A percentile compares a stretch with the other conserved stretches of the same genome.
phyloP scores from a whole-genome alignment of 2,329 filamentous ascomycete genomes.

The Lachnellula subtilissima region DNA sequence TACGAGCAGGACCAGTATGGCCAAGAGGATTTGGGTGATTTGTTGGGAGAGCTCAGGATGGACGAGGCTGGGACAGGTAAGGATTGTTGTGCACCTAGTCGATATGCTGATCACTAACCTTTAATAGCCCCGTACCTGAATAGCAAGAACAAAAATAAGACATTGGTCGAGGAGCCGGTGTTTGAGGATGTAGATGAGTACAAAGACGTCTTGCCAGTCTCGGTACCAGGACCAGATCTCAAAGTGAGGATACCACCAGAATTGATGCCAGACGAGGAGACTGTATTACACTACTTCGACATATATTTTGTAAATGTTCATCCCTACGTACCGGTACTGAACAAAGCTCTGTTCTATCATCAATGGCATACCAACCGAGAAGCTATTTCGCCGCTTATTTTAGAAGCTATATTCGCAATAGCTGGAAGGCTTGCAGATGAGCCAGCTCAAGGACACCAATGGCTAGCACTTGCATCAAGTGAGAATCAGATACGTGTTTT shows the following conservation, averaged over 20 bases:
- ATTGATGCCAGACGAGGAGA: constrained; percentile 85
- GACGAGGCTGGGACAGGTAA: constrained; percentile 81
- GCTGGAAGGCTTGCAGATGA: constrained; percentile 79
- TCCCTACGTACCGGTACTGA: constrained; percentile 86
- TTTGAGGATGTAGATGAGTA: constrained; percentile 69
- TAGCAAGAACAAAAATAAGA: constrained; percentile 45
- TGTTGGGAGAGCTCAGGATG: constrained; percentile 81
- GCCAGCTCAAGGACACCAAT: constrained; percentile 79
- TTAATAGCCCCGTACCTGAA: constrained; percentile 75
- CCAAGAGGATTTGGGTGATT: constrained; percentile 69
- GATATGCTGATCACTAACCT: constrained; percentile 14
- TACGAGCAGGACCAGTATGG: constrained; percentile 61
- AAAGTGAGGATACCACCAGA: constrained; percentile 86
- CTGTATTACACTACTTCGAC: constrained; percentile 77
- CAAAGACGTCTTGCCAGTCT: constrained; percentile 64
- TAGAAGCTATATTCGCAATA: constrained; percentile 90
- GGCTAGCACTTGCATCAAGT: constrained; percentile 87
- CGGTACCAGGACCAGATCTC: constrained; percentile 62
- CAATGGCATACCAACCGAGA: constrained; percentile 82
- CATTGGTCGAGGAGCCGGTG: constrained; percentile 55
- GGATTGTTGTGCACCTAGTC: constrained; percentile 26
- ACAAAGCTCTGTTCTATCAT: constrained; percentile 75
- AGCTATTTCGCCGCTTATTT: constrained; percentile 81
- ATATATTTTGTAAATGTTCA: constrained; percentile 89
- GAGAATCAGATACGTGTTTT: constrained; percentile 13